Base-by-base conservation (phyloP, 1,284 basidiomycete genomes). In the Rhizoctonia solani region DNA sequence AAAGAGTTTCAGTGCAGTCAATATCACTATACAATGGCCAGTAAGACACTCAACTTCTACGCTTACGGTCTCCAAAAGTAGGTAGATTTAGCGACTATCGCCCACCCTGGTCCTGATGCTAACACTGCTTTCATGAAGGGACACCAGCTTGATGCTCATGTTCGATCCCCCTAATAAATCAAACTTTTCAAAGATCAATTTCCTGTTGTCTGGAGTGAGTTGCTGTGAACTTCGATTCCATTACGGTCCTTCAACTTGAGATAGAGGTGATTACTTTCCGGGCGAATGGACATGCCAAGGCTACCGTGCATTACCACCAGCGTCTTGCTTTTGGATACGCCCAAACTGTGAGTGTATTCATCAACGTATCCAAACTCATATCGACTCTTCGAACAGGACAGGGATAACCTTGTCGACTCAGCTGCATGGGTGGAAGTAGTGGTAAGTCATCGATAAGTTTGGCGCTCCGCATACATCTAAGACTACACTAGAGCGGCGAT, bases 191-290 rank as follows among this genome's bases (percentile, higher is more conserved):
- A 25, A 8, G 42, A 59, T 44, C 56, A 59, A 32, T 59, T 59
- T 32, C 56, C 56, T 16, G 56, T 59, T n/a, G 56, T 59, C 23
- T 59, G 56, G 56, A 59, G 56, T 59, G 27, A 29, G 56, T 47
- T 4, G 16, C n/a, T 8, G 16, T 39, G 14, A 30, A 14, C n/a
- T 46, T 30, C 56, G 21, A 8, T 1, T 47, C 9, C 13, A 4
- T 29, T 37, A 29, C 1, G 42, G 6, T 4, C 27, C 34, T 2
- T 44, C 6, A 6, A 4, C n/a, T 29, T 44, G 4, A 32, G 3
- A 11, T 59, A 59, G 56, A 59, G 56, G 42, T 59, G 5, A 59
- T 59, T 19, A 59, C 56, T 1, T 59, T 59, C 56, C 56, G 42
- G n/a, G 56, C 56, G 14, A 46, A 30, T 30, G 42, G 30, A 8